Evolutionary conservation across 2,329 filamentous ascomycete genomes (phyloP), one percentile per base, ranked within the genome.

Genomic region (Aureobasidium sp.): DNA sequence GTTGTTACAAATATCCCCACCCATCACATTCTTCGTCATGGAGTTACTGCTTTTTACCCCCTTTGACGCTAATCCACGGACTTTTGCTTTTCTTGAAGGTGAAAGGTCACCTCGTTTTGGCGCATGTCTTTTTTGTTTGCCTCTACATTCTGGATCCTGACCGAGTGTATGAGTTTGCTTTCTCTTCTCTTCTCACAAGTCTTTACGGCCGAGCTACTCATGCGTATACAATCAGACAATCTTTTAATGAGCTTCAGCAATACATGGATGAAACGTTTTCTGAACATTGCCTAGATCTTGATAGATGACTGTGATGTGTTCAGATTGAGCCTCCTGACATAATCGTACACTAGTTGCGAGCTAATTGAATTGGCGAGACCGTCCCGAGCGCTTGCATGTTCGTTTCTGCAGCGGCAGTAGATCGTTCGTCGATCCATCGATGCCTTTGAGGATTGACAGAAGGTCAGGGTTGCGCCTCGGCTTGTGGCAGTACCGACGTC

Each of bases 191-290:
- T 24, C 20, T 26, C 32, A 52, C n/a, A 46, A 46, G 41, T 59
- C 55, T 29, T 59, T 12, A 59, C 55, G 55, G 43, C 43, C 55
- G 43, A 59, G 55, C 29, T 47, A 47, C 32, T 47, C 27, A 59
- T 59, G 43, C 29, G 41, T 37, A 59, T 32, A 59, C 52, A 56
- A 27, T 36, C 55, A 59, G 55, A 59, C 55, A 59, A 47, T 37
- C 32, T 47, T 37, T 59, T 46, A 47, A 59, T 59, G 12, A 44
- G 55, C n/a, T 37, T 46, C 8, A 39, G 43, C 55, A 59, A 47
- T 59, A 32, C 55, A 47, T 47, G 37, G n/a, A 44, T 37, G 41
- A 43, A 53, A 27, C 13, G 24, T 27, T 36, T 13, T 41, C 41
- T 20, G 5, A 26, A 26, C 10, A 24, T 9, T 24, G 5, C n/a